phyloP scores from a whole-genome alignment of 2,329 filamentous ascomycete genomes.

The Exophiala alcalophila region DNA sequence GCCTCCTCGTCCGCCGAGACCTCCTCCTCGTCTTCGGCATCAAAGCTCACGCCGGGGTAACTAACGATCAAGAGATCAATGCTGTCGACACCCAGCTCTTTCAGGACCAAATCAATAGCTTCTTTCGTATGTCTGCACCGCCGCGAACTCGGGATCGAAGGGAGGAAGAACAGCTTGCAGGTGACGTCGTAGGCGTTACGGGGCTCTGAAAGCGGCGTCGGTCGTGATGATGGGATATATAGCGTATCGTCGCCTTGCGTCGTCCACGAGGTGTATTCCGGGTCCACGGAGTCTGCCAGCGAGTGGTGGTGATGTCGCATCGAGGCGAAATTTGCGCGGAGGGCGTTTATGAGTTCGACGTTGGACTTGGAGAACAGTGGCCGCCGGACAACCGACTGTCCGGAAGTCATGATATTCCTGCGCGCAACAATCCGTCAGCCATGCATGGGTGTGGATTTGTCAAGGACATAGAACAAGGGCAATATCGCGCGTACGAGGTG shows the following conservation, averaged over 20 bases:
- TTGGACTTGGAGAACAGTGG: conserved; percentile 79
- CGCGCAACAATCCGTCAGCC: conserved; percentile 11
- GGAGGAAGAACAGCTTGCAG: conserved; percentile 90
- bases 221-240: conserved; percentile 76
- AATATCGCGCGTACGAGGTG: conserved; percentile 73
- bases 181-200: conserved; percentile 87
- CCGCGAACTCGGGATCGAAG: conserved; percentile 61
- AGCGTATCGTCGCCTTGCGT: conserved; percentile 58
- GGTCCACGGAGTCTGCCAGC: conserved; percentile 7
- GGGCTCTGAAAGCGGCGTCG: conserved; percentile 72
- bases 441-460: conserved; percentile 2
- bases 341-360: conserved; percentile 82
- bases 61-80: conserved; percentile 89
- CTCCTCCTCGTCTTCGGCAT: conserved; percentile 83
- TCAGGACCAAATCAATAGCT: conserved; percentile 74
- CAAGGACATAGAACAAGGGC: conserved; percentile 7
- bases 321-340: conserved; percentile 76
- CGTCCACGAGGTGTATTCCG: conserved; percentile 60
- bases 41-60: conserved; percentile 90
- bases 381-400: conserved; percentile 79
- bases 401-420: conserved; percentile 80
- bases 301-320: conserved; percentile 54
- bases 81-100: conserved; percentile 69
- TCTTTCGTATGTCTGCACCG: conserved; percentile 70
- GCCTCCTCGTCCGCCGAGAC: conserved; percentile 52